Evolutionary conservation across 140 eudicot species (phyloP).

Genomic region (Erigeron philadelphicus): DNA sequence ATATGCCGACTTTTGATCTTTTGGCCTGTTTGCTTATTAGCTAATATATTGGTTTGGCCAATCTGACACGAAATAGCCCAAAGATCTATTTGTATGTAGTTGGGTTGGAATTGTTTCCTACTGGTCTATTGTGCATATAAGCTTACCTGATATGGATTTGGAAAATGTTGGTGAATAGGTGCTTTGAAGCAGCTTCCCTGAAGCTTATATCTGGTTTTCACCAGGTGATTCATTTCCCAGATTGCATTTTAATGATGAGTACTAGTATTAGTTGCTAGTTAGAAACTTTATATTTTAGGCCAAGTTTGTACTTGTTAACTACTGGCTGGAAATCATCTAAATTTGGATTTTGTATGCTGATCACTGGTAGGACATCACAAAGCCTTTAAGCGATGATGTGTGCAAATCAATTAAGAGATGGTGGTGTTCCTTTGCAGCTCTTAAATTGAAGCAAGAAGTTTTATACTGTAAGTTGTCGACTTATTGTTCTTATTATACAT

Average conservation of each 20-base stretch:
- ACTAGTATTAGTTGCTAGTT: not conserved
- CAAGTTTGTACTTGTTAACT: not conserved
- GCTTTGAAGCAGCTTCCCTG: slow-evolving; percentile 59
- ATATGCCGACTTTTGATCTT: too few species aligned
- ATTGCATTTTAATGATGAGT: slow-evolving; percentile 5
- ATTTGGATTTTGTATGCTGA: not conserved
- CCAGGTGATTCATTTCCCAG: slow-evolving; percentile 45
- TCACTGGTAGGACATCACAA: slow-evolving; percentile 72
- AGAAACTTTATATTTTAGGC: not conserved
- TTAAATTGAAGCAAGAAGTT: slow-evolving; percentile 87
- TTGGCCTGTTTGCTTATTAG: not conserved
- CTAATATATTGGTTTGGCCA: not conserved
- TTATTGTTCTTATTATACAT: not conserved
- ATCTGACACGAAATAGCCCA: not conserved
- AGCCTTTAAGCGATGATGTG: slow-evolving; percentile 64
- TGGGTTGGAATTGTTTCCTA: not conserved
- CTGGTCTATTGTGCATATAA: not conserved
- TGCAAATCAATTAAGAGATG: slow-evolving; percentile 72
- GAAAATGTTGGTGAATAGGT: slow-evolving; percentile 42
- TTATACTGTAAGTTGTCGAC: slow-evolving; percentile 60
- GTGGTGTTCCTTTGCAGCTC: slow-evolving; percentile 72
- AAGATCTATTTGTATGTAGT: not conserved
- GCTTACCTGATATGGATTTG: slow-evolving; percentile 6
- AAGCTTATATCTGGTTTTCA: slow-evolving; percentile 84
- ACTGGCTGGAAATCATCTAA: not conserved